Base-by-base conservation (phyloP, 441 rosid genomes). In the Populus tomentosa region DNA sequence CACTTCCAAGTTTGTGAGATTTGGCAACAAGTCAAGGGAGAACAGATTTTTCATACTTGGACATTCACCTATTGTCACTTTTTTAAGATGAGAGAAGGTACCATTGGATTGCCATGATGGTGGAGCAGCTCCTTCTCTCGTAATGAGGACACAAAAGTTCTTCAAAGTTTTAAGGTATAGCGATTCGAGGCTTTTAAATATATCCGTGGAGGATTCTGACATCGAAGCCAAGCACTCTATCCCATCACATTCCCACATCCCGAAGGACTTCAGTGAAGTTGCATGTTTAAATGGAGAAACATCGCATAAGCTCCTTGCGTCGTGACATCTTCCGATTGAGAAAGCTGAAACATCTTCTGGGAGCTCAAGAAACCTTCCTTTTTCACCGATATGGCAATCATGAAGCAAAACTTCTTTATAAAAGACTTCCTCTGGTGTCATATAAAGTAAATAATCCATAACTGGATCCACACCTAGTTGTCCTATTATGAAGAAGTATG, bases 31-130 rank as follows among this genome's bases (percentile, higher is more conserved):
- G 2, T 14, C 1, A 4, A 53, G 62, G 10, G 10, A 6, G 26
- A 83, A 71, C 20, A 83, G 62, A 56, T 23, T 68, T 62, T 72
- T 78, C 35, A 72, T 69, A 11, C 46, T 66, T 6, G 10, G 13
- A 59, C 80, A 79, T 10, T 3, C 20, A 33, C 14, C 7, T 10
- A 73, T 73, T 9, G 36, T n/a, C 13, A 73, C 13, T 11, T 7
- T 3, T 23, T 13, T 73, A 36, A 73, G 76, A 73, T 38, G 56
- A 14, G 69, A 36, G 36, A 73, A 73, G 56, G 59, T 67, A 10
- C 36, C 26, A 66, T 67, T 32, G 4, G 35, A 36, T 0, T 26
- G 28, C 56, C 16, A 14, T 33, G 32, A 33, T 5, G 35, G 13
- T 35, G 36, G 3, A 1, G n/a, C 26, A 5, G 59, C 1, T 32